A percentile compares a stretch with the other conserved stretches of the same genome.
Evolutionary conservation across 495 filamentous ascomycete genomes (phyloP).

Genomic region (Patellaria atrata): DNA sequence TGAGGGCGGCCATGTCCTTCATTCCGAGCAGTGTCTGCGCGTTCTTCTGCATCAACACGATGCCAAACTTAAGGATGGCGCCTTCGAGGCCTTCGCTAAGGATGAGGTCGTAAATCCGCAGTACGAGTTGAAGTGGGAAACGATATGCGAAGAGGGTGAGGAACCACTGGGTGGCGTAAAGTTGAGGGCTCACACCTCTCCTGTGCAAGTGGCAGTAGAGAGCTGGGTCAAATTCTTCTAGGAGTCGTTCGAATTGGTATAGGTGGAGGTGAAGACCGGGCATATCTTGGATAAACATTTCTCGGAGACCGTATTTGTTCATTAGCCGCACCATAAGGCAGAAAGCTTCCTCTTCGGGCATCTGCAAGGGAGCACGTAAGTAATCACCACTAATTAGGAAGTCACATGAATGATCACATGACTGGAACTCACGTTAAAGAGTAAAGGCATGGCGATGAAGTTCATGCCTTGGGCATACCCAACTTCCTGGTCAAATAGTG

Average conservation of each 20-base stretch:
- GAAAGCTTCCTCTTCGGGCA: slow-evolving; percentile 96
- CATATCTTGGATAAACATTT: slow-evolving; percentile 94
- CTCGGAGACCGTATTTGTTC: slow-evolving; percentile 88
- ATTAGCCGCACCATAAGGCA: slow-evolving; percentile 84
- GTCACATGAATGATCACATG: too few relatives aligned
- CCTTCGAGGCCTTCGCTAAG: slow-evolving; percentile 86
- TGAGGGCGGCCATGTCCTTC: slow-evolving; percentile 79
- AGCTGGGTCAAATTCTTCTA: slow-evolving; percentile 89
- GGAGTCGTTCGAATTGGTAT: slow-evolving; percentile 85
- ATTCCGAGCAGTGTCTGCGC: slow-evolving; percentile 60
- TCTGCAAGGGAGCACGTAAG: slow-evolving; percentile 35
- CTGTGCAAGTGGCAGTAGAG: slow-evolving; percentile 90
- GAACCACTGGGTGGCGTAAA: slow-evolving; percentile 99
- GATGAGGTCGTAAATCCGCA: slow-evolving; percentile 93
- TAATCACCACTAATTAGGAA: background rate
- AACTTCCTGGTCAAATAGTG: slow-evolving; percentile 82
- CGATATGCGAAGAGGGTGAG: slow-evolving; percentile 97
- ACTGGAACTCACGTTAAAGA: slow-evolving; percentile 79
- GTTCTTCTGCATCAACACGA: slow-evolving; percentile 93
- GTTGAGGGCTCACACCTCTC: slow-evolving; percentile 70
- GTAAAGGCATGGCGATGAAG: slow-evolving; percentile 90
- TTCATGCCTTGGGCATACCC: slow-evolving; percentile 99
- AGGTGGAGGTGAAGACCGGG: slow-evolving; percentile 84
- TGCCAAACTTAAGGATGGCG: slow-evolving; percentile 81
- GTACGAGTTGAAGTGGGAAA: slow-evolving; percentile 88